A percentile compares a stretch with the other conserved stretches of the same genome.
phyloP scores from a whole-genome alignment of 345 rosid species.

The Populus deltoides region DNA sequence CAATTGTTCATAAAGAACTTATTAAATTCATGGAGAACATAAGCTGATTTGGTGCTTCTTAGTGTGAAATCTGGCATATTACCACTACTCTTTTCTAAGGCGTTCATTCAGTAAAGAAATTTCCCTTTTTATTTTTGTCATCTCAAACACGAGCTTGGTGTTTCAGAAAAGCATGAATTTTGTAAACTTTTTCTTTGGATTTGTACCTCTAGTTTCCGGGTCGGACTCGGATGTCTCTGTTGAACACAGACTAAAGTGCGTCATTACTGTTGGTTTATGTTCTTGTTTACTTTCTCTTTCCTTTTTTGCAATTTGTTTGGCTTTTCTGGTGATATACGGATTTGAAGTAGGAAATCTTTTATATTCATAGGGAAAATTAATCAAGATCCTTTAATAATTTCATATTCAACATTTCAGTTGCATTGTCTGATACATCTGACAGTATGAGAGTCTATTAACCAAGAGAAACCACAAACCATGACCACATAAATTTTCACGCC shows the following conservation, averaged over 20 bases:
- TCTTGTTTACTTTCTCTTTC: neutral
- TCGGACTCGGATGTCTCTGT: neutral
- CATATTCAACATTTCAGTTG: neutral
- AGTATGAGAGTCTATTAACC: slow-evolving; percentile 4
- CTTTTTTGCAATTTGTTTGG: neutral
- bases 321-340: neutral
- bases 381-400: neutral
- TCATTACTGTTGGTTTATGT: neutral
- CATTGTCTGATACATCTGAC: neutral
- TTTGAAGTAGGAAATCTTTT: neutral
- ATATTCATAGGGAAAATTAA: neutral
- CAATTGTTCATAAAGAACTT: neutral
- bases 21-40: neutral
- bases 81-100: neutral
- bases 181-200: neutral
- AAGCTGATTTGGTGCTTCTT: neutral
- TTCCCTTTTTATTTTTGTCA: neutral
- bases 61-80: neutral
- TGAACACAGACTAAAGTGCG: neutral
- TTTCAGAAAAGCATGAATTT: neutral
- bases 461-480: slow-evolving; percentile 2
- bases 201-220: neutral
- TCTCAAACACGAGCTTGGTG: neutral
- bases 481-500: slow-evolving; percentile 12
- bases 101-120: neutral